Evolutionary conservation across 257 asterid genomes (phyloP).

Genomic region (Ajuga chamaepitys): DNA sequence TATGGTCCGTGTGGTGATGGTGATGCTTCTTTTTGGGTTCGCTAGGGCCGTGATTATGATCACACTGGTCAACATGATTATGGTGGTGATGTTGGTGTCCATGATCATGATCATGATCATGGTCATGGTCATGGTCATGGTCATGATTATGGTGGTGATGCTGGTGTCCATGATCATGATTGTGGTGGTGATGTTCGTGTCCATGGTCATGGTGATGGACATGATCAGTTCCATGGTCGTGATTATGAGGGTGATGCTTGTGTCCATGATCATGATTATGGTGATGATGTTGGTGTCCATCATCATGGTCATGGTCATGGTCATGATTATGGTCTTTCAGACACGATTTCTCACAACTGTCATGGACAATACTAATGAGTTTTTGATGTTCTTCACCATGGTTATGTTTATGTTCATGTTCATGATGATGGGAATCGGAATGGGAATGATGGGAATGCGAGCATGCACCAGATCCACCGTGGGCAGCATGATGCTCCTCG

Average conservation of each 20-base stretch:
- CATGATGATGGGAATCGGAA: constrained; percentile 21
- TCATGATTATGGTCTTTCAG: not conserved
- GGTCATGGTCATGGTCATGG: constrained; percentile 13
- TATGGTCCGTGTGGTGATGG: constrained; percentile 88
- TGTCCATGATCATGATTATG: constrained; percentile 3
- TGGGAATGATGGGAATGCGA: constrained; percentile 53
- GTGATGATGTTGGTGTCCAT: not conserved
- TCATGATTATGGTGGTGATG: constrained; percentile 15
- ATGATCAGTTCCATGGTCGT: constrained; percentile 1
- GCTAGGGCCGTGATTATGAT: constrained; percentile 21
- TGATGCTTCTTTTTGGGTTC: constrained; percentile 30
- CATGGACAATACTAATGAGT: constrained; percentile 17
- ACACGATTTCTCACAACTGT: not conserved
- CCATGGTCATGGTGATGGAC: not conserved
- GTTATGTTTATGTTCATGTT: constrained; percentile 32
- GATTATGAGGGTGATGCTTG: constrained; percentile 1
- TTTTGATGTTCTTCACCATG: constrained; percentile 23
- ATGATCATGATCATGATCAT: constrained; percentile 1
- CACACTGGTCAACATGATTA: not conserved
- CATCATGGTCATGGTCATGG: constrained; percentile 10
- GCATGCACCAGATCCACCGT: constrained; percentile 83
- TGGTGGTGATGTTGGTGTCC: constrained; percentile 12
- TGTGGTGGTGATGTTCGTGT: constrained; percentile 5
- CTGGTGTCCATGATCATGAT: constrained; percentile 17
- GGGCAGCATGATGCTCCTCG: constrained; percentile 98